Base-by-base conservation (phyloP, 768 basidiomycete genomes). In the Pulveroboletus frians region DNA sequence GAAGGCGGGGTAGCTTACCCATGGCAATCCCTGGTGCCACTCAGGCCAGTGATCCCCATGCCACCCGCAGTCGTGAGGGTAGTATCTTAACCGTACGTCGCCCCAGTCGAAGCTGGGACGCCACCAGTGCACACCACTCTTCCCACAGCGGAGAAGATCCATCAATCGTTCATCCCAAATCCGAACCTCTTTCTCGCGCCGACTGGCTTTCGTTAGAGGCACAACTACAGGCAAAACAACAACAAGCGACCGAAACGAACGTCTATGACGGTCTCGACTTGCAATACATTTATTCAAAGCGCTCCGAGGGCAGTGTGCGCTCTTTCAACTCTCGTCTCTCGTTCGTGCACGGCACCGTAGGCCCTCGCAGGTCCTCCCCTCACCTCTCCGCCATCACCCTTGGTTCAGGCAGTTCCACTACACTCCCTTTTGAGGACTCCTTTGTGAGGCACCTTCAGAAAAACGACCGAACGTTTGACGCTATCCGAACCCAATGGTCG, bases 81-180 rank as follows among this genome's bases (percentile, higher is more conserved):
- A 82, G 79, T 58, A 61, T 79, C 31, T 71, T 73, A 35, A 83
- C 81, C 10, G 61, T 81, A n/a, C 76, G 83, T 46, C 72, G 82
- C 17, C 76, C 76, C 18, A 85, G 82, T 58, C 74, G 77, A 54
- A 83, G 81, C 57, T 65, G 81, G 55, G 80, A 84, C 48, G 78
- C 81, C 41, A 68, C 66, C 15, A 56, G 60, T 18, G 49, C 46
- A 1, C 57, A 56, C 20, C 52, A 54, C 35, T 55, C 56, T 17
- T 55, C 60, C n/a, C 52, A 43, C 8, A 46, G 47, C 36, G 61
- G 47, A 36, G 62, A 57, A 45, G 59, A 56, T 47, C 59, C 53
- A n/a, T 29, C 55, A 6, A 23, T 59, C 17, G 52, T 59, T 23
- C 72, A 78, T 7, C 77, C 84, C 15, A 72, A 72, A 49, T 80